Evolutionary conservation across 2,329 filamentous ascomycete species (phyloP), one percentile per base, ranked within the genome.

Genomic region (Fusarium papillatum): DNA sequence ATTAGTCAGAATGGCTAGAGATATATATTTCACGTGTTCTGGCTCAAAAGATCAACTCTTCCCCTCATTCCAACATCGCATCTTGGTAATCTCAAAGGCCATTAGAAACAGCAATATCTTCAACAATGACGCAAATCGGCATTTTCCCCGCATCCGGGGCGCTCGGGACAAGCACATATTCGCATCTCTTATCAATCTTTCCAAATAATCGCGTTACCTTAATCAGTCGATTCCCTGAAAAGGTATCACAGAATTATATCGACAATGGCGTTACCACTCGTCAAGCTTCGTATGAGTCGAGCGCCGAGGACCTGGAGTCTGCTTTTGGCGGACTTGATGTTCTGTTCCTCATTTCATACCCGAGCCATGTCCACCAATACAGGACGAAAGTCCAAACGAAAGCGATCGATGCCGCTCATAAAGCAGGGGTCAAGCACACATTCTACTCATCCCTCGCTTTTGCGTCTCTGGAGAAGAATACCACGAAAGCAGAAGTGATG

Each of bases 71-170:
- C 29, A 5, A 1, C 19, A 22, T 34, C 8, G 43, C 9, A 9
- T 24, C 1, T 14, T 1, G 3, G 13, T 16, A 1, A 22, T 16
- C 10, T 11, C 22, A 24, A 14, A 5, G 3, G 2, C 17, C 19
- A 7, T 5, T 16, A 19, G 14, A 31, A 39, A 0, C 16, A 31
- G 2, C 38, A 64, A 29, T 4, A 39, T 8, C 17, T 14, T 13
- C 13, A 10, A 19, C 0, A 16, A 75, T 76, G 73, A 62, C 57
- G 39, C 70, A 70, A 22, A 72, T 75, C n/a, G 75, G 75, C 17
- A 63, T 77, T 29, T 77, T 78, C 50, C 75, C 75, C 61, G 75
- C 75, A n/a, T 78, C 75, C 2, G 75, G 75, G 10, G 73, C 66
- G 3, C 65, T 77, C 1, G 75, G 75, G 19, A 71, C 70, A 5